phyloP scores from a whole-genome alignment of 31 red algal species.

The Endocladia muricata region DNA sequence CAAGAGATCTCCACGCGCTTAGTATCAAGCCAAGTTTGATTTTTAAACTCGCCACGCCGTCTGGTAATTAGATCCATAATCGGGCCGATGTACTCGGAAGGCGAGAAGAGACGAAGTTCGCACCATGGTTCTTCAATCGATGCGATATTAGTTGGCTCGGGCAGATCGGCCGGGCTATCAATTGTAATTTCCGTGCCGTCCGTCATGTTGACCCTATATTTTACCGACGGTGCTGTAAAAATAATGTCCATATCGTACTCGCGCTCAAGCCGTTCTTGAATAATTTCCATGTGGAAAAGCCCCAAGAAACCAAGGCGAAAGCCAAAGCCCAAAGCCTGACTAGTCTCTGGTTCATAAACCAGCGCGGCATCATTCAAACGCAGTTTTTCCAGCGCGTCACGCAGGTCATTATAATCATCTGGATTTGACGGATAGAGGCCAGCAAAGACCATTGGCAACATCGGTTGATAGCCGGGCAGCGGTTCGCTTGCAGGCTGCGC shows the following conservation, averaged over 20 bases:
- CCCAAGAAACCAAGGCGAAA: slow-evolving; percentile 83
- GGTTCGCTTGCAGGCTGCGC: slow-evolving; percentile 12
- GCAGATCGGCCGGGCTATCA: slow-evolving; percentile 66
- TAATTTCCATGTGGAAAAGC: slow-evolving; percentile 79
- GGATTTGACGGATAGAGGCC: slow-evolving; percentile 68
- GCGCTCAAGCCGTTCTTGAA: slow-evolving; percentile 67
- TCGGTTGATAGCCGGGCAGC: slow-evolving; percentile 63
- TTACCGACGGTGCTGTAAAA: slow-evolving; percentile 57
- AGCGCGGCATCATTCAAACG: slow-evolving; percentile 71
- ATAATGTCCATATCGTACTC: slow-evolving; percentile 72
- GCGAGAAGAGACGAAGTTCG: slow-evolving; percentile 43
- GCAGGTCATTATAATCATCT: slow-evolving; percentile 51
- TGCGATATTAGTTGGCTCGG: slow-evolving; percentile 26
- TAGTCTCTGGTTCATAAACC: slow-evolving; percentile 52
- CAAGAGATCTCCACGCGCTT: slow-evolving; percentile 46
- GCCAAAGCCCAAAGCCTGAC: slow-evolving; percentile 71
- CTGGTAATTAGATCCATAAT: slow-evolving; percentile 58
- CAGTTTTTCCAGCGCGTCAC: slow-evolving; percentile 65
- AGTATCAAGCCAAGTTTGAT: slow-evolving; percentile 42
- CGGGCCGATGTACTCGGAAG: slow-evolving; percentile 54
- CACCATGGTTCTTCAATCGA: slow-evolving; percentile 72
- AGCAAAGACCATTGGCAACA: slow-evolving; percentile 79
- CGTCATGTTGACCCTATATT: slow-evolving; percentile 42
- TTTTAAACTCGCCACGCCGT: slow-evolving; percentile 47
- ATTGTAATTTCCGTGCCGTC: slow-evolving; percentile 21